Evolutionary conservation across 2,329 filamentous ascomycete genomes (phyloP).

Genomic region (Alternaria viburni): DNA sequence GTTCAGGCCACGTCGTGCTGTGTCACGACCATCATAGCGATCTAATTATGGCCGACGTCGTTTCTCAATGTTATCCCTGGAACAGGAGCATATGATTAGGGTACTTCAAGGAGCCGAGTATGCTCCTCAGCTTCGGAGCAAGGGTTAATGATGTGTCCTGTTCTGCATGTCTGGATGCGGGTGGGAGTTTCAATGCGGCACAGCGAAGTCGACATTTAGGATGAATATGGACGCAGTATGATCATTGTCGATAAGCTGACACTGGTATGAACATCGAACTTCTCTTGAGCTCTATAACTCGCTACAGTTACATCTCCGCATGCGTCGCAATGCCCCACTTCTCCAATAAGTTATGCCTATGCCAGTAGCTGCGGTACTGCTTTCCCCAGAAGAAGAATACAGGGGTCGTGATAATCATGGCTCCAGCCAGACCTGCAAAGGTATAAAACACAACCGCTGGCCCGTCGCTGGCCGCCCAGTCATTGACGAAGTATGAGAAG

Average conservation of each 20-base stretch:
- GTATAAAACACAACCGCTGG: slow-evolving; percentile 49
- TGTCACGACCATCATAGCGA: not conserved
- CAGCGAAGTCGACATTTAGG: not conserved
- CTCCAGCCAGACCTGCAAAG: slow-evolving; percentile 38
- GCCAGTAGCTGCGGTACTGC: slow-evolving; percentile 44
- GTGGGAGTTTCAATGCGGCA: not conserved
- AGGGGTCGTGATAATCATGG: slow-evolving; percentile 37
- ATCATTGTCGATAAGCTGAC: not conserved
- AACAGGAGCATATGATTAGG: not conserved
- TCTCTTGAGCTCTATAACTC: not conserved
- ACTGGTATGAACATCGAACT: not conserved
- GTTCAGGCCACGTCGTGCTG: not conserved
- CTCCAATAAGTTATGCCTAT: slow-evolving; percentile 40
- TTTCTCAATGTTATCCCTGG: not conserved
- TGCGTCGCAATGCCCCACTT: slow-evolving; percentile 44
- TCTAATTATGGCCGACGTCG: not conserved
- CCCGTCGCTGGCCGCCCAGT: slow-evolving; percentile 48
- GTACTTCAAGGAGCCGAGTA: not conserved
- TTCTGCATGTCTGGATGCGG: not conserved
- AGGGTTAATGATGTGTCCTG: not conserved
- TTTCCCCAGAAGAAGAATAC: slow-evolving; percentile 46
- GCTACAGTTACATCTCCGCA: slow-evolving; percentile 31
- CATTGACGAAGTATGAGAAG: slow-evolving; percentile 53
- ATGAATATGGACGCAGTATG: not conserved
- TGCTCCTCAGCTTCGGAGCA: not conserved